Conservation (phyloP, 2,329 filamentous ascomycete species). For the Ophiostoma sp. region DNA sequence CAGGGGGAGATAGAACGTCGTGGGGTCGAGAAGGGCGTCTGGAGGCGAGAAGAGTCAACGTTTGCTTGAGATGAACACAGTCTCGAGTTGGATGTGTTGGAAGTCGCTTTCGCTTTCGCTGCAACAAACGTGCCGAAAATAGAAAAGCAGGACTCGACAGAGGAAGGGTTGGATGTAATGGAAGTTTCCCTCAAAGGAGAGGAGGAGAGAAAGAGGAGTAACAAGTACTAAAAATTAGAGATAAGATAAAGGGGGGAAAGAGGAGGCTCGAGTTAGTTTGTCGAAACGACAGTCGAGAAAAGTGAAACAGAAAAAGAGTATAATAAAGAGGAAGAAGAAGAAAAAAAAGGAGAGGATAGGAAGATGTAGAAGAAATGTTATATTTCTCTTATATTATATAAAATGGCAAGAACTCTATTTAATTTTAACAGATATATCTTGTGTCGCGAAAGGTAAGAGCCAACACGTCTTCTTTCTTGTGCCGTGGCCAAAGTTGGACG, state of each 20-base stretch:
- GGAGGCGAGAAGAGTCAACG: too few relatives aligned
- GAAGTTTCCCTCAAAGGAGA: not conserved
- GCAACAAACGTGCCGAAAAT: not conserved
- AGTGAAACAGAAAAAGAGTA: not conserved
- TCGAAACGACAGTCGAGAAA: constrained; percentile 4
- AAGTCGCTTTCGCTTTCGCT: not conserved
- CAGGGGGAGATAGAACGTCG: not conserved
- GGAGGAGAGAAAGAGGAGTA: not conserved
- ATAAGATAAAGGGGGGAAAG: not conserved
- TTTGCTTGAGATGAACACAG: not conserved
- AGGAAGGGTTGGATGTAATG: not conserved
- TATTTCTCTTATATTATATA: not conserved
- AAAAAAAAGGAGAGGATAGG: not conserved
- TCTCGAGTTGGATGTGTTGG: too few relatives aligned
- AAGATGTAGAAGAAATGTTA: not conserved
- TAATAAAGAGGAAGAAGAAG: not conserved
- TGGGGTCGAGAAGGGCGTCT: not conserved
- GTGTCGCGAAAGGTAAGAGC: not conserved
- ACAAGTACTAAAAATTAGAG: constrained; percentile 13
- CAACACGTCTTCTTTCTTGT: not conserved
- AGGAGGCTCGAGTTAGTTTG: not conserved
- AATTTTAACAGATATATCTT: not conserved
- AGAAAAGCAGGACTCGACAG: not conserved
- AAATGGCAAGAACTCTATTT: not conserved
- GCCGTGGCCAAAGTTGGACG: not conserved